Evolutionary conservation across 2,329 filamentous ascomycete species (phyloP), one percentile per base, ranked within the genome.

Genomic region (Periconia sp.): DNA sequence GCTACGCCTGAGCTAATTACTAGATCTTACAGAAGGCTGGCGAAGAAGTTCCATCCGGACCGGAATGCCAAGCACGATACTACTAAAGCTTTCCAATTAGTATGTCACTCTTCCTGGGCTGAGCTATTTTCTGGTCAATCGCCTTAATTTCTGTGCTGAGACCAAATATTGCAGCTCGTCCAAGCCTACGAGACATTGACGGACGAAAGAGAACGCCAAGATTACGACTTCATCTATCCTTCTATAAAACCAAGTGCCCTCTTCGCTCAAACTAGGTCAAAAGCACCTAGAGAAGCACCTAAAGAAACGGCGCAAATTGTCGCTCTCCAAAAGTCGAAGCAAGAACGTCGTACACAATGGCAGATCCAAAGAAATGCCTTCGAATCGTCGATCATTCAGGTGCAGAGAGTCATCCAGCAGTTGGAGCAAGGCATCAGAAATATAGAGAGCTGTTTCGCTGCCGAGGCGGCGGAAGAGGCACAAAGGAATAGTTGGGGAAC

Each of bases 161-260:
- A 23, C 17, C 3, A 29, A 26, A 28, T 23, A 29, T 41, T 39
- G 15, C 42, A 72, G 69, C 59, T 72, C 15, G 48, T 25, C 37
- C 36, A 25, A 51, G 69, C 69, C 23, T 71, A 71, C 42, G 66
- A 70, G 40, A 71, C 65, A n/a, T 51, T 71, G 32, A 65, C 60
- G 16, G 61, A 70, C 38, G 55, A 55, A 43, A 40, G 4, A 28
- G 50, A 59, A 49, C 68, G 68, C 10, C 54, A 52, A 48, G 39
- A 21, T 7, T 72, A 72, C 53, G 61, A 72, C 33, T 45, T 52
- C 36, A 52, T 63, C 17, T 71, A 70, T 36, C 56, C 57, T n/a
- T 56, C 50, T 13, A 46, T 59, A n/a, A 51, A 9, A 31, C 46
- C 23, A 44, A 55, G 29, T 12, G n/a, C 9, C 49, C 19, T 30